Evolutionary conservation across 192 early-diverging fungal genomes (phyloP).

Genomic region (Funneliformis mosseae): DNA sequence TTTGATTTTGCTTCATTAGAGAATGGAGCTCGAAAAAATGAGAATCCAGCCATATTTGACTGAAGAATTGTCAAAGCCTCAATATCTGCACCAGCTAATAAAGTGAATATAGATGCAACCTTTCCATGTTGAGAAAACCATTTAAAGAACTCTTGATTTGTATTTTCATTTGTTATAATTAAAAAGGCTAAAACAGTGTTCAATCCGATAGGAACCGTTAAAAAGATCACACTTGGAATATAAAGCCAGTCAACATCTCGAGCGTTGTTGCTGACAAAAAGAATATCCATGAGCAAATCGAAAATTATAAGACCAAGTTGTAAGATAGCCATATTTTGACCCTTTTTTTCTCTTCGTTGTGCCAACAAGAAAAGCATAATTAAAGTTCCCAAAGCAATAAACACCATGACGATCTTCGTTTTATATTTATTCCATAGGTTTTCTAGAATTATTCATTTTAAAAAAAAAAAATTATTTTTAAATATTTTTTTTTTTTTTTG

Average conservation of each 20-base stretch:
- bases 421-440: too few relatives aligned
- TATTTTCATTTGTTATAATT: conserved; percentile 7
- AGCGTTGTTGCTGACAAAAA: not conserved
- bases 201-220: not conserved
- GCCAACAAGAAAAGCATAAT: too few relatives aligned
- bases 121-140: conserved; percentile 1
- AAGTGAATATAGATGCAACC: conserved; percentile 17
- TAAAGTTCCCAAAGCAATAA: too few relatives aligned
- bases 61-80: not conserved
- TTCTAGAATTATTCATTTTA: too few relatives aligned
- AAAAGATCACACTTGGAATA: conserved; percentile 22
- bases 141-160: not conserved
- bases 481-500: too few relatives aligned
- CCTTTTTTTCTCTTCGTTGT: not conserved
- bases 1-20: not conserved
- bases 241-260: not conserved
- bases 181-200: conserved; percentile 4
- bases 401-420: too few relatives aligned
- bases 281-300: conserved; percentile 9
- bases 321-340: conserved; percentile 11
- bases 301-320: not conserved
- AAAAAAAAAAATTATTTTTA: too few relatives aligned
- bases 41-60: conserved; percentile 4
- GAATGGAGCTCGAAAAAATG: conserved; percentile 15
- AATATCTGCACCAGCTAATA: conserved; percentile 21